Base-by-base conservation (phyloP, 2,329 filamentous ascomycete genomes). In the Cladosporium sp. region DNA sequence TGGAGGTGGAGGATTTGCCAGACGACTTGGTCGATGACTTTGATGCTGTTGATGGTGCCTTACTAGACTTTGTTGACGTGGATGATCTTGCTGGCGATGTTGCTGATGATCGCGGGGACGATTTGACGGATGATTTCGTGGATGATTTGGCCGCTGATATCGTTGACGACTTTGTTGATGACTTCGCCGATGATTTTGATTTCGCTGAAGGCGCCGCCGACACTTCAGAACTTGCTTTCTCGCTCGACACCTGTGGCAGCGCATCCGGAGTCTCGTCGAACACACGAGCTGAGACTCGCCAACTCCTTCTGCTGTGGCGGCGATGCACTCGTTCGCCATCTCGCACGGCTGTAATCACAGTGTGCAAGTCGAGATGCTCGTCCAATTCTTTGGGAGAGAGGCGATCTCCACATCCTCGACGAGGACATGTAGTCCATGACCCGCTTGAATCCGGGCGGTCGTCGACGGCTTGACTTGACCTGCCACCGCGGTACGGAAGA, bases 341-440 rank as follows among this genome's bases (percentile, higher is more conserved):
- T 28, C 22, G 22, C 22, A 28, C 22, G 4, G 22, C 22, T 28
- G 22, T 28, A 28, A 28, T 45, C 5, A 52, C 52, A 53, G 48
- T 48, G 64, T 77, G 74, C 33, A 73, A 65, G 51, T 74, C 68
- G 49, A 76, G 64, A 63, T 77, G 75, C 45, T 77, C 71, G 59
- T 75, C 71, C 51, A 72, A 67, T 45, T 74, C 72, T 18, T 59
- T 56, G 19, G 74, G 57, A 49, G 66, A 62, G 50, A 77, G 59
- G 46, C 69, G 57, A 56, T 77, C 73, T 52, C 69, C 69, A 63
- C 74, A 76, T 43, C 70, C 67, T 19, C 63, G 57, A 45, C 72
- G 66, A 8, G 72, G 70, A 59, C 74, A 76, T 54, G 64, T 64
- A 32, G 70, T 42, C 50, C 50, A 53, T 50, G 40, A 38, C 28